phyloP scores from a whole-genome alignment of 306 rosid species.

The Pyrus pyrifolia region DNA sequence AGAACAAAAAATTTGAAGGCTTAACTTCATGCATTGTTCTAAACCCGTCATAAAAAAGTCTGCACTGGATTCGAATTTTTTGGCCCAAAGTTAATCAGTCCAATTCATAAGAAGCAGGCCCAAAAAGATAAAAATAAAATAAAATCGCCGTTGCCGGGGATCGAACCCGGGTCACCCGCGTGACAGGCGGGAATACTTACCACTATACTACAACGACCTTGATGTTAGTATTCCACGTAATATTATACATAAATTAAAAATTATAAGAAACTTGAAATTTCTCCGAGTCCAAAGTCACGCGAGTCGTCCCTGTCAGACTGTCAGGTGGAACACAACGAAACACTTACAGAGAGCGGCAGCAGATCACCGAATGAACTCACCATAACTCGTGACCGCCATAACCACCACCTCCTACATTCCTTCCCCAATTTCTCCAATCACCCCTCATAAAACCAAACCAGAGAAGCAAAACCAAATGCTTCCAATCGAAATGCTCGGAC shows the following conservation, averaged over 20 bases:
- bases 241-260: background rate
- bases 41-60: background rate
- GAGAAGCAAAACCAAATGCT: background rate
- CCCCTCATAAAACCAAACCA: background rate
- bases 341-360: background rate
- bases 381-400: background rate
- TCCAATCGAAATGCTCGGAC: constrained; percentile 47
- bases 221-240: fast-evolving
- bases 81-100: background rate
- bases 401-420: background rate
- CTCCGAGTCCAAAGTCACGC: background rate
- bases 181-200: constrained; percentile 61
- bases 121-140: background rate
- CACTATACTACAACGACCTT: constrained; percentile 68
- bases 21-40: no score
- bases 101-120: background rate
- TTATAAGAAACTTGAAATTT: background rate
- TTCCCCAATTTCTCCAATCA: background rate
- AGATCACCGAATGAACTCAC: background rate
- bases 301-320: background rate
- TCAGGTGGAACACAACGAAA: background rate
- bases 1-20: no score
- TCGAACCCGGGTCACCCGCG: constrained; percentile 69
- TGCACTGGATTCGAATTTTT: background rate
- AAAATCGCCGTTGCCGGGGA: constrained; percentile 20